Base-by-base conservation (phyloP, 2,329 filamentous ascomycete genomes). In the Chalara sp. region DNA sequence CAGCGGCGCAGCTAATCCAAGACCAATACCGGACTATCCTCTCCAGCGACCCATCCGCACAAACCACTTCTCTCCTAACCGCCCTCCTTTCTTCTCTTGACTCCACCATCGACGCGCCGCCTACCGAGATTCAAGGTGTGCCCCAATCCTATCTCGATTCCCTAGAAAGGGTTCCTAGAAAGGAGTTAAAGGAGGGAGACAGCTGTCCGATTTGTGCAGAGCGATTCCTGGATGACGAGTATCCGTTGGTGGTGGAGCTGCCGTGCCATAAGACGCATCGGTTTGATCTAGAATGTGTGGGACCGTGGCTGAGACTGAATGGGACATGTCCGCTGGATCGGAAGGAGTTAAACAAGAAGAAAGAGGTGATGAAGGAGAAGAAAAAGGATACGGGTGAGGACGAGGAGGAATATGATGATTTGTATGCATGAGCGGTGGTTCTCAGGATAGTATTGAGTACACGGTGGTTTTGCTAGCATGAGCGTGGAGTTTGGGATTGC, bases 271-370 rank as follows among this genome's bases (percentile, higher is more conserved):
- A 70, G 32, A 69, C 65, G 40, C 82, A 86, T 64, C 68, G 68
- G 46, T 85, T 83, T 62, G 82, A 86, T 60, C 66, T 85, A n/a
- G 82, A 86, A 68, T 86, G 82, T 60, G 80, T 85, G 2, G 78
- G 75, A 4, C 81, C 82, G 6, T 86, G 82, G 82, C 64, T 86
- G 63, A 69, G 75, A 64, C 75, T 78, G 60, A 82, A 84, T 66
- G 81, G 81, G 37, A 83, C 73, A 32, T 85, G 81, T 63, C 81
- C 81, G 39, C 71, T 84, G 69, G 84, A 81, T 64, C 69, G 82
- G 53, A 74, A 77, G 63, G 79, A 82, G 60, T 67, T 85, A 67
- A 74, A 71, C 32, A 75, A 76, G 71, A 80, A 79, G 71, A 73
- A 70, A 66, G 68, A 69, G 65, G 69, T 72, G 52, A 63, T 66